phyloP scores from a whole-genome alignment of 139 green algal species.

The Dunaliella primolecta region DNA sequence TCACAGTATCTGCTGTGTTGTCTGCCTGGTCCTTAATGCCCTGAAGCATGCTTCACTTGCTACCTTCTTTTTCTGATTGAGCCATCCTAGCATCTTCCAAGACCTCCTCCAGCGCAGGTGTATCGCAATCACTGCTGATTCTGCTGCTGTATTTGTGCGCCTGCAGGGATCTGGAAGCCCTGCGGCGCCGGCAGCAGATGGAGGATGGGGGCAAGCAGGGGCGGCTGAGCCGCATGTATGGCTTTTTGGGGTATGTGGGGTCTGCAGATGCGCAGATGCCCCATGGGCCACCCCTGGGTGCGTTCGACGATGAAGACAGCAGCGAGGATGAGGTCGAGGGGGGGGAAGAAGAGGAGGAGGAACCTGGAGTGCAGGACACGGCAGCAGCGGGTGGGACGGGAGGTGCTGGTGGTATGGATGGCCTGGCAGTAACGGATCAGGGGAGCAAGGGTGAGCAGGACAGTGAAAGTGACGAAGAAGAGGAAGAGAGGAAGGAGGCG shows the following conservation, averaged over 20 bases:
- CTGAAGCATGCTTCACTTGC: no score
- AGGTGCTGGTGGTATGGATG: not conserved
- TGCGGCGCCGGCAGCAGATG: not conserved
- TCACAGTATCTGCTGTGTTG: no score
- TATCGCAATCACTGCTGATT: no score
- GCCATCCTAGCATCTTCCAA: no score
- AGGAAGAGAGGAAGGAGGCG: no score
- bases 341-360: not conserved
- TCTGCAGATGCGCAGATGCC: not conserved
- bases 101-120: no score
- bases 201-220: not conserved
- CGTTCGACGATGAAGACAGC: not conserved
- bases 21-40: no score
- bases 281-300: not conserved
- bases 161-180: slow-evolving; percentile 2
- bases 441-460: no score
- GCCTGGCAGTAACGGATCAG: no score
- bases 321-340: not conserved
- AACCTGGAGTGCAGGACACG: not conserved
- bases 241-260: not conserved
- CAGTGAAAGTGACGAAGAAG: no score
- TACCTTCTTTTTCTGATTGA: no score
- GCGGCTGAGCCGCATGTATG: slow-evolving; percentile 7
- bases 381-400: not conserved
- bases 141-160: no score